Conservation (phyloP, 148 eudicot genomes). For the Chenopodium berlandieri region DNA sequence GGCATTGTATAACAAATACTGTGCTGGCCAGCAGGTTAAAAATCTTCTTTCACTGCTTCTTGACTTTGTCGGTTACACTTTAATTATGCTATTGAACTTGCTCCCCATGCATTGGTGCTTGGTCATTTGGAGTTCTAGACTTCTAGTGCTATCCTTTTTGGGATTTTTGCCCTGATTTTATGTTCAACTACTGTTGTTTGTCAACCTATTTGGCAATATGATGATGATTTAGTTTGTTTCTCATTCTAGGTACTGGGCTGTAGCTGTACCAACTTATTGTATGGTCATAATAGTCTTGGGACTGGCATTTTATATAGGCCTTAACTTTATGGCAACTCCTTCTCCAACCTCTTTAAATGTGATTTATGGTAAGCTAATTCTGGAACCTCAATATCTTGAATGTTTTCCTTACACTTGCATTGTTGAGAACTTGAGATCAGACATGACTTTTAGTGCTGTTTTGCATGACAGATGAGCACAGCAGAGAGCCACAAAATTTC, state of each 20-base stretch:
- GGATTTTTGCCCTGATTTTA: background rate
- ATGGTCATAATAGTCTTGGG: conserved; percentile 62
- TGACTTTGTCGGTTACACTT: background rate
- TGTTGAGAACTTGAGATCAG: background rate
- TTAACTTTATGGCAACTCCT: conserved; percentile 82
- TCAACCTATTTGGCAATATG: background rate
- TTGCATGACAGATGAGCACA: conserved; percentile 60
- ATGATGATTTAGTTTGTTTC: background rate
- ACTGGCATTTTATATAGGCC: conserved; percentile 71
- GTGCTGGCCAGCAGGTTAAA: background rate
- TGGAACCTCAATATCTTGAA: background rate
- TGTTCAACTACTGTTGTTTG: background rate
- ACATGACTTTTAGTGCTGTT: background rate
- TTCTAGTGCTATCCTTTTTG: background rate
- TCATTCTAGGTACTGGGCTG: conserved; percentile 78
- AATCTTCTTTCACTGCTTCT: background rate
- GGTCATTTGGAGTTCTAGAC: background rate
- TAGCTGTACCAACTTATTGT: conserved; percentile 69
- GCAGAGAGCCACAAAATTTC: conserved; percentile 53
- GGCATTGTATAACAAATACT: too few species aligned
- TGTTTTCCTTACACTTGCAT: background rate
- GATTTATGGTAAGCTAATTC: conserved; percentile 55
- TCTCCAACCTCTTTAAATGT: conserved; percentile 74
- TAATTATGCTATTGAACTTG: background rate
- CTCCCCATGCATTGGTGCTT: background rate